Evolutionary conservation across 306 rosid genomes (phyloP).

Genomic region (Malus sylvestris): DNA sequence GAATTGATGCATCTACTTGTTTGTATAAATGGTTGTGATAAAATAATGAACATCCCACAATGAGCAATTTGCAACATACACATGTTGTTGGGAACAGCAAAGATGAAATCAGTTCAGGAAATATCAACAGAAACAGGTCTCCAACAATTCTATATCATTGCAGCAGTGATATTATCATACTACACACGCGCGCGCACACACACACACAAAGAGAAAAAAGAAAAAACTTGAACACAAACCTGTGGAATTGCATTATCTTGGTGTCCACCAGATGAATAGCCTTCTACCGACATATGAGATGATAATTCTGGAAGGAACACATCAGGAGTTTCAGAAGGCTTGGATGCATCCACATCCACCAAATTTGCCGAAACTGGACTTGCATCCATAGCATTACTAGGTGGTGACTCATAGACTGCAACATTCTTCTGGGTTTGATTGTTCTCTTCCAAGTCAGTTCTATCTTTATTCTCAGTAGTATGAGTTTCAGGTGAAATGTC

Average conservation of each 20-base stretch:
- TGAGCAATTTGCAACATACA: neutral
- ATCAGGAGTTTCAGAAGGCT: conserved; percentile 31
- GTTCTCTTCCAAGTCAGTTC: conserved; percentile 20
- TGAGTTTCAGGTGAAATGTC: conserved; percentile 33
- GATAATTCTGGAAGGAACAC: conserved; percentile 32
- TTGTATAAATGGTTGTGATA: neutral
- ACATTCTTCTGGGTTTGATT: conserved; percentile 29
- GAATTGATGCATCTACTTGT: neutral
- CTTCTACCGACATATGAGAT: conserved; percentile 20
- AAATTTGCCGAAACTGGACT: conserved; percentile 26
- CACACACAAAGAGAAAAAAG: neutral
- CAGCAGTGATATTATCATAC: neutral
- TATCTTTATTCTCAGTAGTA: conserved; percentile 31
- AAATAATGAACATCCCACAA: neutral
- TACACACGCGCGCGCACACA: too few relatives aligned
- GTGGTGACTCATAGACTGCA: conserved; percentile 22
- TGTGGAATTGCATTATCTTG: conserved; percentile 33
- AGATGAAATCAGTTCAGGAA: neutral
- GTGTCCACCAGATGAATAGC: conserved; percentile 16
- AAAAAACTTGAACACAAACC: conserved; percentile 33
- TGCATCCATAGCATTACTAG: conserved; percentile 18
- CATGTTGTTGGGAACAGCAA: neutral
- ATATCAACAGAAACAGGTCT: neutral
- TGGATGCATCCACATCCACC: conserved; percentile 12
- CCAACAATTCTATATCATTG: neutral